phyloP scores from a whole-genome alignment of 768 basidiomycete genomes.

The Baorangia bicolor region DNA sequence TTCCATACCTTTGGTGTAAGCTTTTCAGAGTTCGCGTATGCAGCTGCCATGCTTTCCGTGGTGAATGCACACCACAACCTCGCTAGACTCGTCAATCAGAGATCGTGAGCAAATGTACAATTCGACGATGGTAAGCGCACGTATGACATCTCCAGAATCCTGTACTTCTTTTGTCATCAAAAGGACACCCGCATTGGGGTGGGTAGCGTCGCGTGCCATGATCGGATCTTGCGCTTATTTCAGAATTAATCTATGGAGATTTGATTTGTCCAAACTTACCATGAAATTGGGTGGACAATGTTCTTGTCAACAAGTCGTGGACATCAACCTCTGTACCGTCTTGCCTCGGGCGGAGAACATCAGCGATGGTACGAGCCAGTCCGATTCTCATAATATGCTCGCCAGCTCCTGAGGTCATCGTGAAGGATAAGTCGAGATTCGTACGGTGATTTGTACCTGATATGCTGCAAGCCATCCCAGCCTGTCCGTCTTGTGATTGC shows the following conservation, averaged over 20 bases:
- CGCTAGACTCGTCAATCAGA: slow-evolving; percentile 37
- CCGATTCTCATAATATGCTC: slow-evolving; percentile 62
- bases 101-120: background rate
- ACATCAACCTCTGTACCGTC: slow-evolving; percentile 42
- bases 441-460: slow-evolving; percentile 39
- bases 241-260: background rate
- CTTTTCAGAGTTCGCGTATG: slow-evolving; percentile 55
- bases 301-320: slow-evolving; percentile 50
- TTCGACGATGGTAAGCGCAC: slow-evolving; percentile 20
- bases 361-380: slow-evolving; percentile 56
- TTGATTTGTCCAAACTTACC: slow-evolving; percentile 37
- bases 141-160: slow-evolving; percentile 22
- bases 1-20: slow-evolving; percentile 56
- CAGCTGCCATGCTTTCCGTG: slow-evolving; percentile 78
- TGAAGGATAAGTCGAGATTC: background rate
- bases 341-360: slow-evolving; percentile 35
- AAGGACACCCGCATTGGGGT: slow-evolving; percentile 61
- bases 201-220: slow-evolving; percentile 37
- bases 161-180: slow-evolving; percentile 52
- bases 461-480: slow-evolving; percentile 65
- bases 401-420: slow-evolving; percentile 53
- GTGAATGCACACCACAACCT: slow-evolving; percentile 86
- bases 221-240: slow-evolving; percentile 34
- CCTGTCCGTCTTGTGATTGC: slow-evolving; percentile 18
- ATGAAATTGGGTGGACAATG: slow-evolving; percentile 50